Conservation (phyloP, 163 green algal species). For the Scenedesmus sp. region DNA sequence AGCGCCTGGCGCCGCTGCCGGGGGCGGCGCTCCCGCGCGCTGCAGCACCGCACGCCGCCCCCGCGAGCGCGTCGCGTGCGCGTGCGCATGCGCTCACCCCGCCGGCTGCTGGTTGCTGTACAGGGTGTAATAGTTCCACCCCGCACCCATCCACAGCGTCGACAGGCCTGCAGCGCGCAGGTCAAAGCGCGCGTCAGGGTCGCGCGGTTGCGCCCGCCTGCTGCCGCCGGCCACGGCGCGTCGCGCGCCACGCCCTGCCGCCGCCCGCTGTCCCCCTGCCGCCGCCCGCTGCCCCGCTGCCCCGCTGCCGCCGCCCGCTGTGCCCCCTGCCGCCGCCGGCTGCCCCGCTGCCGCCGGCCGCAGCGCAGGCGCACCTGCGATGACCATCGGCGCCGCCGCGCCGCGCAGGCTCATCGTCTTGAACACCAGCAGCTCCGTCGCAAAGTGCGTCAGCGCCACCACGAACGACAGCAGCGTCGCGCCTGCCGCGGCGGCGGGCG, state of each 20-base stretch:
- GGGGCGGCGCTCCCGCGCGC: too few relatives aligned
- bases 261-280: too few relatives aligned
- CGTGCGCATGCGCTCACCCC: not conserved
- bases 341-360: too few relatives aligned
- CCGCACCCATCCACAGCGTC: conserved; percentile 76
- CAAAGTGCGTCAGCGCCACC: conserved; percentile 78
- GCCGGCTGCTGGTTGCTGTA: conserved; percentile 36
- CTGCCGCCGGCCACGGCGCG: too few relatives aligned
- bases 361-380: conserved; percentile 63
- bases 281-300: too few relatives aligned
- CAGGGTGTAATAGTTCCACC: conserved; percentile 86
- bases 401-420: conserved; percentile 66
- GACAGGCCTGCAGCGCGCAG: too few relatives aligned
- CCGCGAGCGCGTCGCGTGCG: not conserved
- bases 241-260: not conserved
- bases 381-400: conserved; percentile 68
- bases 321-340: too few relatives aligned
- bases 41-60: too few relatives aligned
- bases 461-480: conserved; percentile 82
- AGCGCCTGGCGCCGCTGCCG: too few relatives aligned
- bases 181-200: too few relatives aligned
- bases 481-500: conserved; percentile 53
- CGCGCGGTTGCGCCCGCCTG: too few relatives aligned
- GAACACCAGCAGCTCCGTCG: conserved; percentile 75
- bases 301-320: not conserved